These are phyloP conservation scores for Penicillium desertorum DNA, from an alignment of 495 filamentous ascomycete genomes.

Conservation along the genomic window DNA sequence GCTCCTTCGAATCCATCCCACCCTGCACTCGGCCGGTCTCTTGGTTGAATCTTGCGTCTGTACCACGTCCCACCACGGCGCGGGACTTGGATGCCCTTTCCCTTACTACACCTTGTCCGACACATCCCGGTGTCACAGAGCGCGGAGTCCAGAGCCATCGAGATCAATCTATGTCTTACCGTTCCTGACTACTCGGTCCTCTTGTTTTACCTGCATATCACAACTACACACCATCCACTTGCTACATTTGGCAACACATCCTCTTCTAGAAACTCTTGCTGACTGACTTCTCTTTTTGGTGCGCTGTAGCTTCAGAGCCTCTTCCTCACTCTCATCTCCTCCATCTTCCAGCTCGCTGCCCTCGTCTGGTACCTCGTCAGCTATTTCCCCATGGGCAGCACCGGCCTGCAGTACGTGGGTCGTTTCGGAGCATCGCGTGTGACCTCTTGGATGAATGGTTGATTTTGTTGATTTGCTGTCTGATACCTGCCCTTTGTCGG, in stretches of 20 bases:
- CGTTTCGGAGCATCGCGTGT: conserved; percentile 81
- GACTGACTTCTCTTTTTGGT: conserved; percentile 9
- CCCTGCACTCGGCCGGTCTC: conserved; percentile 1
- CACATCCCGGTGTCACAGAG: conserved; percentile 9
- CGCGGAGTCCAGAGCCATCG: conserved; percentile 8
- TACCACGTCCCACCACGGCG: conserved; percentile 6
- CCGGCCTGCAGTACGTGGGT: conserved; percentile 80
- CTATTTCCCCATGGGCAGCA: conserved; percentile 97
- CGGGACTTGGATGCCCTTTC: conserved; percentile 9
- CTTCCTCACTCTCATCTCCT: conserved; percentile 78
- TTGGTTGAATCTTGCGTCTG: conserved; percentile 3
- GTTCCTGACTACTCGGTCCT: conserved; percentile 11
- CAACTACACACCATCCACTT: conserved; percentile 8
- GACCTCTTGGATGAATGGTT: conserved; percentile 85
- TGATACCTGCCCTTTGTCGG: background rate
- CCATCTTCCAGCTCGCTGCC: conserved; percentile 76
- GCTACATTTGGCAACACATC: background rate
- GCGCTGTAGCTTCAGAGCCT: conserved; percentile 67
- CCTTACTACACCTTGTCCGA: conserved; percentile 9
- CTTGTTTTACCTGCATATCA: conserved; percentile 9
- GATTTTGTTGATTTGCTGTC: conserved; percentile 19
- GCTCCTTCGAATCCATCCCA: conserved; percentile 8
- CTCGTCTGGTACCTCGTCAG: conserved; percentile 93
- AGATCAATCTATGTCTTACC: conserved; percentile 23
- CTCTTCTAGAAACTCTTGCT: conserved; percentile 11